Percentiles rank a stretch among this genome's conserved stretches.
phyloP scores from a whole-genome alignment of 805 yeast species.

The Yamadazyma philogaea region DNA sequence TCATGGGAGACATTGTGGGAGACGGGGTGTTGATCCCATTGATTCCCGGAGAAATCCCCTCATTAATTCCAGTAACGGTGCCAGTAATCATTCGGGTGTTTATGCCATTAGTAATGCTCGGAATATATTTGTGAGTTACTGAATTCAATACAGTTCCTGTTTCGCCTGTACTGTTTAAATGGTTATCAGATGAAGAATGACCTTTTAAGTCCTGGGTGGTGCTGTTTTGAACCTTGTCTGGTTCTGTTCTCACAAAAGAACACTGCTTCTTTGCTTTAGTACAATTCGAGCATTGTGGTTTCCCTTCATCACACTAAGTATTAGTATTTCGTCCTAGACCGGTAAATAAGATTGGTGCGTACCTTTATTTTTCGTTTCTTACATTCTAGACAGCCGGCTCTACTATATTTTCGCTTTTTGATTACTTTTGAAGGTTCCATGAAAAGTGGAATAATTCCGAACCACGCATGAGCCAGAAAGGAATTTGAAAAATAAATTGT shows the following conservation, averaged over 20 bases:
- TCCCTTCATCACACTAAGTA: slow-evolving; percentile 16
- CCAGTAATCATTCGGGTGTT: background rate
- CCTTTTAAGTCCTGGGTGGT: no score
- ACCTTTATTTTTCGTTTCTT: slow-evolving; percentile 17
- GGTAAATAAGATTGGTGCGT: slow-evolving; percentile 7
- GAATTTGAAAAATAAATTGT: background rate
- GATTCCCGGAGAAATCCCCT: background rate
- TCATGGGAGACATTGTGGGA: background rate
- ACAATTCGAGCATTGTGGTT: slow-evolving; percentile 16
- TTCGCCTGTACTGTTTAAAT: no score
- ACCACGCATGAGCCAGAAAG: background rate
- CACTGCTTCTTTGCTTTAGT: slow-evolving; percentile 11
- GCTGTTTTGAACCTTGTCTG: no score
- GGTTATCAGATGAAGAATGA: no score
- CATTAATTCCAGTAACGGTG: background rate
- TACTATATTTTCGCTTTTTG: slow-evolving; percentile 16
- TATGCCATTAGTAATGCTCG: no score
- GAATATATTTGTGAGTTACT: background rate
- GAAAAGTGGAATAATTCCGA: slow-evolving; percentile 1
- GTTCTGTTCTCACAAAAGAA: background rate
- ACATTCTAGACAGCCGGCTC: slow-evolving; percentile 17
- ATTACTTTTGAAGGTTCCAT: slow-evolving; percentile 5
- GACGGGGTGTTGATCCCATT: background rate
- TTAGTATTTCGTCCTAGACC: slow-evolving; percentile 6
- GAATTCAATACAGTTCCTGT: background rate